Evolutionary conservation across 345 rosid genomes (phyloP), one percentile per base, ranked within the genome.

Genomic region (Heritiera fomes): DNA sequence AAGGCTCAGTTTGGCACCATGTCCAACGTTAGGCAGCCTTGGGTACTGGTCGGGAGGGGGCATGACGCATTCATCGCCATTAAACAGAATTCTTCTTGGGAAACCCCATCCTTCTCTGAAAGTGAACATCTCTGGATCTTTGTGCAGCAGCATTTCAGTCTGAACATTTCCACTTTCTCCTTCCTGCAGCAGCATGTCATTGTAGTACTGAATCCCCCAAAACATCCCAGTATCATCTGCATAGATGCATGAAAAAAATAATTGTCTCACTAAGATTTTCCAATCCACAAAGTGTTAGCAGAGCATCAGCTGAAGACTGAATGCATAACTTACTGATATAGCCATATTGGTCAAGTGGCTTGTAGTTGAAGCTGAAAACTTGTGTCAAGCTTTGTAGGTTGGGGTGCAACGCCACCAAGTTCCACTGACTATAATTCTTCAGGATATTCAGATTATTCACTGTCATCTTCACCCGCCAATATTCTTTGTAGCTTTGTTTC

Each of bases 1-100:
- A 80, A 77, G 15, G 58, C 75, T 80, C 34, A 65, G 6, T 50
- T 32, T 38, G 18, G 65, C 59, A 43, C 34, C 78, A 69, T 17
- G 53, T 20, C 56, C 88, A 78, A 40, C 32, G 10, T 81, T 89
- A 9, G 99, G 98, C 4, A 93, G 88, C 66, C 79, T 82, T 0
- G 98, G 98, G 71, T 86, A 95, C 15, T 88, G 84, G 74, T 91
- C 97, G 0, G 95, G 97, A 38, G 82, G 85, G 7, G 98, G 98
- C 98, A 95, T 92, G 7, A 93, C 96, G 77, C 98, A 95, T 70
- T 92, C 93, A 84, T 93, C 97, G 1, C 98, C 98, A 73, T 95
- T 88, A 63, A 93, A 95, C 52, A 87, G 75, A 72, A 93, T 86
- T 71, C 91, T 92, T 80, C 95, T 84, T 0, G 98, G 99, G 18